Conservation (phyloP, 768 basidiomycete genomes). For the Daedalea quercina region DNA sequence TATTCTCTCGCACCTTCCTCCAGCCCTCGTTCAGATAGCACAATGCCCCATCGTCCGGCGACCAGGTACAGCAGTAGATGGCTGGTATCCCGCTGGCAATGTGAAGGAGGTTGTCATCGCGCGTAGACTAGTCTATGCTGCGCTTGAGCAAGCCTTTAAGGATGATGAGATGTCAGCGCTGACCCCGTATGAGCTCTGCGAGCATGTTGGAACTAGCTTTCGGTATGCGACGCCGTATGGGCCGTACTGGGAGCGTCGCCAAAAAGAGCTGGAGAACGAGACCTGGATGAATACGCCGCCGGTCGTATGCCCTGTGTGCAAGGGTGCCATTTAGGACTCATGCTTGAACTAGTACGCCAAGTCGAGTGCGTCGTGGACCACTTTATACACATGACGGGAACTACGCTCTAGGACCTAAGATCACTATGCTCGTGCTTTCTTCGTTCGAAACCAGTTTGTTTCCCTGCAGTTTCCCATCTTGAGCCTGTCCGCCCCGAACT, state of each 20-base stretch:
- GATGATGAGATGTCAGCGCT: background rate
- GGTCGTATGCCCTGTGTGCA: slow-evolving; percentile 11
- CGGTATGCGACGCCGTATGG: slow-evolving; percentile 6
- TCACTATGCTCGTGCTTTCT: background rate
- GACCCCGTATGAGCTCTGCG: background rate
- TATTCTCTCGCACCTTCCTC: slow-evolving; percentile 11
- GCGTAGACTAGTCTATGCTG: slow-evolving; percentile 13
- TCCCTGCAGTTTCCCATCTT: too few relatives aligned
- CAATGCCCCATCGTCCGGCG: slow-evolving; percentile 16
- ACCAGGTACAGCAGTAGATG: background rate
- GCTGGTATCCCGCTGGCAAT: slow-evolving; percentile 13
- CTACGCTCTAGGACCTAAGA: slow-evolving; percentile 2
- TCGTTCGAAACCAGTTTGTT: background rate
- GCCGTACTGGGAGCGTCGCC: slow-evolving; percentile 12
- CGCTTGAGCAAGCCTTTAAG: slow-evolving; percentile 1
- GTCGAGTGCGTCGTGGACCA: too few relatives aligned
- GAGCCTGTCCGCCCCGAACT: too few relatives aligned
- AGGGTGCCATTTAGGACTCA: slow-evolving; percentile 5
- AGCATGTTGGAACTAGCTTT: background rate
- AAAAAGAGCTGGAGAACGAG: background rate
- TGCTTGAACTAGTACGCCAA: too few relatives aligned
- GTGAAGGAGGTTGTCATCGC: slow-evolving; percentile 16
- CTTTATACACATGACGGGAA: too few relatives aligned
- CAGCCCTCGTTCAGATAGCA: slow-evolving; percentile 10
- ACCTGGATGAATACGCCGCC: background rate